Conservation (phyloP, 2,329 filamentous ascomycete genomes). For the Malbranchea cinnamomea region DNA sequence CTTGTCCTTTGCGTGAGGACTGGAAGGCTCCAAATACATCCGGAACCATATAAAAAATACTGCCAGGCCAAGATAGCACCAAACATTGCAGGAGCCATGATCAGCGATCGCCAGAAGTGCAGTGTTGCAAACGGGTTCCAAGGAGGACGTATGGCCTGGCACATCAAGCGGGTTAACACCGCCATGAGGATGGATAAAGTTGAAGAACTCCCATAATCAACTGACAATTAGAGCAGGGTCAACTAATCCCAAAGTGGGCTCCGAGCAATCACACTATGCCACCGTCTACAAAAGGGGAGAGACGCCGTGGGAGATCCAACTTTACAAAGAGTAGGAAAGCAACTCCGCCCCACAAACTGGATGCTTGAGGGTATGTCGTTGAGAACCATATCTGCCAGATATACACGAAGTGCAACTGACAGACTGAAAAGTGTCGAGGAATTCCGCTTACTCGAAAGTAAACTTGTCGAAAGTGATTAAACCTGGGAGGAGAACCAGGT, state of each 20-base stretch:
- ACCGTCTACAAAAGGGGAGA: neutral
- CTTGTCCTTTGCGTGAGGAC: slow-evolving; percentile 8
- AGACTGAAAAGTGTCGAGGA: too few relatives aligned
- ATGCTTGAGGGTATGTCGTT: too few relatives aligned
- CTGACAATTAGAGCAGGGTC: slow-evolving; percentile 1
- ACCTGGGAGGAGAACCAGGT: too few relatives aligned
- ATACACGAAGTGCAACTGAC: too few relatives aligned
- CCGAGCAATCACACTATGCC: too few relatives aligned
- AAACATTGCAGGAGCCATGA: slow-evolving; percentile 7
- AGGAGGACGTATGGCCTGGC: slow-evolving; percentile 5
- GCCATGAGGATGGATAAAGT: neutral
- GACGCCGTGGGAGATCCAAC: neutral
- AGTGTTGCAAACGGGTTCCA: too few relatives aligned
- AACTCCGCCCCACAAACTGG: too few relatives aligned
- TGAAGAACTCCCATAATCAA: neutral
- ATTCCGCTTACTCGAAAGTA: too few relatives aligned
- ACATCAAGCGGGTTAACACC: slow-evolving; percentile 9
- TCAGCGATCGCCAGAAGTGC: slow-evolving; percentile 10
- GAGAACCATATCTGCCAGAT: too few relatives aligned
- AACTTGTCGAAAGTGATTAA: too few relatives aligned
- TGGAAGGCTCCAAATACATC: slow-evolving; percentile 8
- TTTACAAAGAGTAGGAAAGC: too few relatives aligned
- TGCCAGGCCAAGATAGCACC: slow-evolving; percentile 3
- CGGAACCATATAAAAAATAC: slow-evolving; percentile 7
- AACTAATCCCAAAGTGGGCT: slow-evolving; percentile 1